A percentile compares a stretch with the other conserved stretches of the same genome.
phyloP scores from a whole-genome alignment of 2,329 filamentous ascomycete species.

The Arachnomyces sp. region DNA sequence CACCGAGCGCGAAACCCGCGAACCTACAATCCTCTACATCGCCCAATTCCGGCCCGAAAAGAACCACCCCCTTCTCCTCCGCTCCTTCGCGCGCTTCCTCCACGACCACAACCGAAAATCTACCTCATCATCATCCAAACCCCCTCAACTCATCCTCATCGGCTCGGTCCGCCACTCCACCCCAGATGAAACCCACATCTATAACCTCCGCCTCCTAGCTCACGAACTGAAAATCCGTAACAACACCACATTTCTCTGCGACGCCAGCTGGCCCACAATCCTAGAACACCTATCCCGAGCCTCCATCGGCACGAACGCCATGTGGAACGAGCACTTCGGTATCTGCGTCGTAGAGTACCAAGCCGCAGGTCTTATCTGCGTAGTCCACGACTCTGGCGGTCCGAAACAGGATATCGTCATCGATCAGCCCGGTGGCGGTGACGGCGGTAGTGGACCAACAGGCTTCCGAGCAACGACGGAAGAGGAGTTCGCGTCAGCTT shows the following conservation, averaged over 20 bases:
- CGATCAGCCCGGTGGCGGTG: conserved; percentile 53
- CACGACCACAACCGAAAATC: conserved; percentile 45
- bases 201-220: conserved; percentile 74
- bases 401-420: conserved; percentile 91
- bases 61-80: conserved; percentile 80
- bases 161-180: conserved; percentile 75
- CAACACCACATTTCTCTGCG: conserved; percentile 75
- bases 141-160: conserved; percentile 68
- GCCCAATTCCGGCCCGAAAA: conserved; percentile 97
- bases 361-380: conserved; percentile 82
- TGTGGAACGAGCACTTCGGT: conserved; percentile 99
- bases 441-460: conserved; percentile 66
- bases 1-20: conserved; percentile 60
- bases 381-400: conserved; percentile 88
- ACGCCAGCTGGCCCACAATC: conserved; percentile 83
- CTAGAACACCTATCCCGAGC: conserved; percentile 67
- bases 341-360: conserved; percentile 98
- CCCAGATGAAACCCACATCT: conserved; percentile 54
- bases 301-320: conserved; percentile 86
- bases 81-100: conserved; percentile 72
- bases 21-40: conserved; percentile 77
- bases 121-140: conserved; percentile 31
- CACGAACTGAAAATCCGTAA: conserved; percentile 82
- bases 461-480: conserved; percentile 79
- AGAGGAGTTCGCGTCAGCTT: conserved; percentile 71